Conservation (phyloP, 768 basidiomycete species). For the Bullera alba region DNA sequence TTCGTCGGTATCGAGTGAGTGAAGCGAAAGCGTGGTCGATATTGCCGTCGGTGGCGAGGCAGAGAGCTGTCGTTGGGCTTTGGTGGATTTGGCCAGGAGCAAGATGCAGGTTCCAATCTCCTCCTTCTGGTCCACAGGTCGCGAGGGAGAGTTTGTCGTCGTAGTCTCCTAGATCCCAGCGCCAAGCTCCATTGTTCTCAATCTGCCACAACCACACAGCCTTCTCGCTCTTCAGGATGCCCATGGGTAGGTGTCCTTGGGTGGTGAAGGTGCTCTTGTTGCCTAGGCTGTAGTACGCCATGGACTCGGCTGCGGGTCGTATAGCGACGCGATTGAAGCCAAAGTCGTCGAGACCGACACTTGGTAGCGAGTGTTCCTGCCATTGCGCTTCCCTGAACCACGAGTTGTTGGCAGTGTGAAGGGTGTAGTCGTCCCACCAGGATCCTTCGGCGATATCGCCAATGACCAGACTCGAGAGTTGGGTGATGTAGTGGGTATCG, state of each 20-base stretch:
- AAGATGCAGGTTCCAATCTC: background rate
- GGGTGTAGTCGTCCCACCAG: constrained; percentile 1
- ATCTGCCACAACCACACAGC: background rate
- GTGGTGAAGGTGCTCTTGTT: background rate
- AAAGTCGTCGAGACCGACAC: background rate
- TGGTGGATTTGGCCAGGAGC: background rate
- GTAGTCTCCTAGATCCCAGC: background rate
- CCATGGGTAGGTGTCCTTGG: background rate
- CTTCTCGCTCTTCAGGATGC: background rate
- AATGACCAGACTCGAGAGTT: background rate
- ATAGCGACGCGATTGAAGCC: background rate
- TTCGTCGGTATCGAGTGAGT: background rate
- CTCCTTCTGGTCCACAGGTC: background rate
- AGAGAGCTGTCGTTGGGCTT: background rate
- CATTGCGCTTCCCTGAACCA: constrained; percentile 3
- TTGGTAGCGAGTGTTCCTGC: background rate
- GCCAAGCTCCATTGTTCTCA: constrained; percentile 2
- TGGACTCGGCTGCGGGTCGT: background rate
- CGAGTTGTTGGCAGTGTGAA: background rate
- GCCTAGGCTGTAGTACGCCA: background rate
- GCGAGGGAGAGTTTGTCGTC: background rate
- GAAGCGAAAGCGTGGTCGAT: background rate
- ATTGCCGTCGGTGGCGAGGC: background rate
- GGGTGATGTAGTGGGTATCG: background rate
- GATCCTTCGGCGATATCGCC: background rate